A percentile compares a stretch with the other conserved stretches of the same genome.
Evolutionary conservation across 2,329 filamentous ascomycete genomes (phyloP).

Genomic region (Colletotrichum noveboracense): DNA sequence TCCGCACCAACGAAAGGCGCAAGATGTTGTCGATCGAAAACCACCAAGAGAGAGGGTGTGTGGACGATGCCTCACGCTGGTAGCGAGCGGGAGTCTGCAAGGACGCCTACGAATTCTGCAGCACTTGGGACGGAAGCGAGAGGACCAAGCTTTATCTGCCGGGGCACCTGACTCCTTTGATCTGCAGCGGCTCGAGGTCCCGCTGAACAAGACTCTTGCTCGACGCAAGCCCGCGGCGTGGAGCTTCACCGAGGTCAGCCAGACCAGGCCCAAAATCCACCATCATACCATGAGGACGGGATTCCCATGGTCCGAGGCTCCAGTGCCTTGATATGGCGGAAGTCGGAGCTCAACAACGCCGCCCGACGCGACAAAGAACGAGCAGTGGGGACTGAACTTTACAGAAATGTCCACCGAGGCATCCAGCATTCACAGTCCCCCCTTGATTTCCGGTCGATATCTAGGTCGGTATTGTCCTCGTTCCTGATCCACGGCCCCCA

Average conservation of each 20-base stretch:
- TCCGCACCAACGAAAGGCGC: background rate
- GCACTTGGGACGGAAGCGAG: background rate
- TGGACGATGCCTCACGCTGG: background rate
- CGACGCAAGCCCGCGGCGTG: background rate
- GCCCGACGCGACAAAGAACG: background rate
- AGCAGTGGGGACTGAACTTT: background rate
- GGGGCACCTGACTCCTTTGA: background rate
- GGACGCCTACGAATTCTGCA: background rate
- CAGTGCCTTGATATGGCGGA: background rate
- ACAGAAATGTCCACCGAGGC: background rate
- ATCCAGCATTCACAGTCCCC: background rate
- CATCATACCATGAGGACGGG: background rate
- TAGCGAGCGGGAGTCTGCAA: background rate
- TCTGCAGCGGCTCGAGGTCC: background rate
- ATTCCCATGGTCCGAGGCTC: background rate
- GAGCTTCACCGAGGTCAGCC: background rate
- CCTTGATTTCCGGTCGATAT: background rate
- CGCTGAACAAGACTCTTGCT: constrained; percentile 17
- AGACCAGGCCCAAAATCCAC: background rate
- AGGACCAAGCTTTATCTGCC: background rate
- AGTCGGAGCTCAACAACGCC: background rate
- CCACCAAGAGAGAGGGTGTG: background rate
- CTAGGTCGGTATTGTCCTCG: background rate
- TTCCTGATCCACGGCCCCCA: background rate
- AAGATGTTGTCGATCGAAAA: background rate